Evolutionary conservation across 495 filamentous ascomycete genomes (phyloP), one percentile per base, ranked within the genome.

Genomic region (Sordaria brevicollis): DNA sequence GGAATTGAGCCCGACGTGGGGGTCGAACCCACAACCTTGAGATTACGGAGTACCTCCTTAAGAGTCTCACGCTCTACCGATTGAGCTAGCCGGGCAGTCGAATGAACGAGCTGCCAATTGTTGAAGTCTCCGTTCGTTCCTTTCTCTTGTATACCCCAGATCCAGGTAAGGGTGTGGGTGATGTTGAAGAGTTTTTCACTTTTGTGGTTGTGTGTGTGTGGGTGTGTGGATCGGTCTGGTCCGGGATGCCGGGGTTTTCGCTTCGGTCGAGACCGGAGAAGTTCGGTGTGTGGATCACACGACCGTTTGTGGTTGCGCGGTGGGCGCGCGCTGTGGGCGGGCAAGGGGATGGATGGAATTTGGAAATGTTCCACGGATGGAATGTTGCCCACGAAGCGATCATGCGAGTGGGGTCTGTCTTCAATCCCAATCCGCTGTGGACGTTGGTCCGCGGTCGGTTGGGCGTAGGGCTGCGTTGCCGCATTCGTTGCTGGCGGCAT

Each of bases 1-100:
- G 41, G 41, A 49, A 49, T 49, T 49, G 41, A 49, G 41, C 41
- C 41, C 41, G 41, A 57, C 39, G 39, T 43, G 39, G 39, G 39
- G 39, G 39, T 43, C 39, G 39, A 43, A 43, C 49, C 49, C 49
- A 57, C 49, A 57, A 57, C 49, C 49, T 57, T 57, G 49, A 57
- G 49, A 57, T 57, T 57, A n/a, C n/a, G n/a, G n/a, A n/a, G n/a
- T n/a, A n/a, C n/a, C n/a, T n/a, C n/a, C n/a, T 88, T 89, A 89
- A 89, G 86, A 89, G 87, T 89, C 87, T 87, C 84, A 88, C 87
- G 87, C 87, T 89, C 87, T 88, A 87, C 86, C 86, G 86, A 89
- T 88, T 89, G 87, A 89, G 86, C 86, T 89, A 89, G 85, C 86
- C 74, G 66, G 66, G 66, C 66, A 62, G 49, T 25, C 9, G 13